Base-by-base conservation (phyloP, 225 moss, liverwort and hornwort genomes). In the Marchantia polymorpha region DNA sequence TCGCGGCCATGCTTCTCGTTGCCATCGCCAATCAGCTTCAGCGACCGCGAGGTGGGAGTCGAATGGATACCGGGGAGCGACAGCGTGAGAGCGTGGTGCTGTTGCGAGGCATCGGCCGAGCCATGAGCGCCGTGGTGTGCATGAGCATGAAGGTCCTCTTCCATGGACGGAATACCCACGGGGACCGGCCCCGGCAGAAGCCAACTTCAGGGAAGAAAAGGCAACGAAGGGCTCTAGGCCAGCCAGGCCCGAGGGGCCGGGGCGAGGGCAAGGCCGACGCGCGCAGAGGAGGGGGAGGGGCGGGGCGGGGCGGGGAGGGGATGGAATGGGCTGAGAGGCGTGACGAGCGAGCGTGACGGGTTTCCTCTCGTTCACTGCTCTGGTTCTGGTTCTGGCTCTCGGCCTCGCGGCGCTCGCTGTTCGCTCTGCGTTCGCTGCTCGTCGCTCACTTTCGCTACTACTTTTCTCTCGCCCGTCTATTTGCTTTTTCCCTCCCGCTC, bases 1-100 rank as follows among this genome's bases (percentile, higher is more conserved):
- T 86, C 85, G 20, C 85, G 78, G 49, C 85, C 85, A 19, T 84
- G 89, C 76, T 89, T 89, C 81, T 89, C 88, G 52, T 86, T 86
- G 67, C 86, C 83, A 83, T 79, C 86, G 49, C 75, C 83, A 11
- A 86, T 65, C 1, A 81, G 70, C 80, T 86, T 85, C 17, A 50
- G 78, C 3, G 83, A 83, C 69, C 86, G 81, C 68, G 86, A 83
- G 12, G 86, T 80, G 15, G 86, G 86, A 19, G 80, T 64, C 8
- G 86, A 80, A 61, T 86, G 83, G 70, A 86, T 81, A 0, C 86
- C 86, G 17, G 86, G 86, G 25, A 86, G 83, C 69, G 86, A 86
- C 12, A 86, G 83, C 74, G 86, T 86, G 51, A 86, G 83, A 0
- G 86, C 83, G 61, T 83, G 83, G 14, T 76, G 86, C n/a, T 86